These are phyloP conservation scores for Aspergillus fijiensis DNA, from an alignment of 2,329 filamentous ascomycete genomes.

Conservation along the genomic window DNA sequence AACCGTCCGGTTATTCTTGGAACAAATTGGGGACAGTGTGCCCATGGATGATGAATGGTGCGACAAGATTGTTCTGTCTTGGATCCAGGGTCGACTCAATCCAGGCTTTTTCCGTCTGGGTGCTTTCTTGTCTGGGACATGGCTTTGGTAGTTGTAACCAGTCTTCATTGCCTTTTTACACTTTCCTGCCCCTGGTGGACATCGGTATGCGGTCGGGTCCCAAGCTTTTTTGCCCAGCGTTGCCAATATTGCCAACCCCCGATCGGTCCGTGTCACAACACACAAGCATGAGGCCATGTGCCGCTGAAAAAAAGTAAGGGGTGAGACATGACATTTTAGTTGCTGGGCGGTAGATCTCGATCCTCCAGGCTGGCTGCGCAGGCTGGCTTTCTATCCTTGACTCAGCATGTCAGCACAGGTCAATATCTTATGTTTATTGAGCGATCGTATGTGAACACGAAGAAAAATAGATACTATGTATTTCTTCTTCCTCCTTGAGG, in stretches of 20 bases:
- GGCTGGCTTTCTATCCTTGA: neutral
- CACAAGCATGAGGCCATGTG: neutral
- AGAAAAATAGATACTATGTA: no score
- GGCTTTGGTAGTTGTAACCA: neutral
- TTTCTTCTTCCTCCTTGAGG: no score
- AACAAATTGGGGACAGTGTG: neutral
- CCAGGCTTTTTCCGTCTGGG: neutral
- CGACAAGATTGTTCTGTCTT: neutral
- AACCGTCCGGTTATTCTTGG: neutral
- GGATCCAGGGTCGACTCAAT: neutral
- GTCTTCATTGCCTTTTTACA: neutral
- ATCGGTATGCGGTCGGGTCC: neutral
- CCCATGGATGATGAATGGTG: neutral
- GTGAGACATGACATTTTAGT: neutral
- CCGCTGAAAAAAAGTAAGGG: neutral
- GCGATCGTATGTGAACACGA: no score
- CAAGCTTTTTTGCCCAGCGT: conserved; percentile 6
- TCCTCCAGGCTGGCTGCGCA: no score
- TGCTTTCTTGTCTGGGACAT: neutral
- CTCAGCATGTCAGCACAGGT: neutral
- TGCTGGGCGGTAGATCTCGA: neutral
- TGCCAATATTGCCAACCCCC: conserved; percentile 1
- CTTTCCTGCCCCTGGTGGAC: neutral
- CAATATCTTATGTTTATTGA: no score
- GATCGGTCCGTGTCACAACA: neutral